Evolutionary conservation across 1,284 basidiomycete species (phyloP), one percentile per base, ranked within the genome.

Genomic region (Leccinum fallax): DNA sequence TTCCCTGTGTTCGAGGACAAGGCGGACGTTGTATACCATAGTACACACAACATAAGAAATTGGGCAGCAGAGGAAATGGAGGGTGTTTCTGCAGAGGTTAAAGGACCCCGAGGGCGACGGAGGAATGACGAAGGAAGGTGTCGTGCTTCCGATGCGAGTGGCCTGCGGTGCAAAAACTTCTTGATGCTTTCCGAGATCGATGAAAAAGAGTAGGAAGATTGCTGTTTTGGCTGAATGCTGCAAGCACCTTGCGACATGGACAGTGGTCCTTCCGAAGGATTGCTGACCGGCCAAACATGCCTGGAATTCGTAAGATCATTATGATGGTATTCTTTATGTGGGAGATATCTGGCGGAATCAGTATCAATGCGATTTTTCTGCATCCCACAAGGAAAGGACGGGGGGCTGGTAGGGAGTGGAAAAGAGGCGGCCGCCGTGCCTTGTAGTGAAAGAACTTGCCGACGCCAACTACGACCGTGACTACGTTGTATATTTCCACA

Each of bases 1-100:
- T 99, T 93, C 65, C 93, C 89, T 19, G 95, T 93, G 77, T 95
- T 95, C 57, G 92, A 93, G 28, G 92, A 94, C 60, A 96, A 78
- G 16, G 94, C 94, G 2, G 93, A 95, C 5, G 89, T 87, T 16
- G 85, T 82, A 76, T 94, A 94, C 93, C 93, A 94, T 34, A 94
- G 79, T 21, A 79, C 76, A 73, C 93, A 94, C 52, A 94, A 80
- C 61, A 89, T 74, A 55, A 88, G 73, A 73, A 91, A 92, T 61
- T 75, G 79, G 9, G 75, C 48, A 1, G 78, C 75, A 5, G 77
- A 66, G 21, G 69, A 43, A 5, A 65, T 54, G 36, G 74, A 60
- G 16, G 62, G 38, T 21, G 57, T 59, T 51, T 61, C 32, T 26
- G 57, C 46, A 51, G 70, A 61, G 40, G 66, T 63, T 60, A 64